These are phyloP conservation scores for Rhodotorula sp. DNA, from an alignment of 1,284 basidiomycete species.

Conservation along the genomic window DNA sequence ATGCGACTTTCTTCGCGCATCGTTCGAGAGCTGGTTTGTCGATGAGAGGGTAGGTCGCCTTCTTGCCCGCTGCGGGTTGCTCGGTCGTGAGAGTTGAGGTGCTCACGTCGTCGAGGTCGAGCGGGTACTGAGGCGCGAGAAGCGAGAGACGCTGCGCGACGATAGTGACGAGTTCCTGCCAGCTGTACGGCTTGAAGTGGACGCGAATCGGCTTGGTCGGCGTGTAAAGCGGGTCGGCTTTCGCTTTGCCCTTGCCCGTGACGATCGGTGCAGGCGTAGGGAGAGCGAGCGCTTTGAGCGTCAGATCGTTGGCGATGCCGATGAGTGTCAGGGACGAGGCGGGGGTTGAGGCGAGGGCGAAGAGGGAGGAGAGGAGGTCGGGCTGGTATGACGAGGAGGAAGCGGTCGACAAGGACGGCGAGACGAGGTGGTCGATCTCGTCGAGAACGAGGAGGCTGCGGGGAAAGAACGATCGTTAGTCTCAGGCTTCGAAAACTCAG, in stretches of 20 bases:
- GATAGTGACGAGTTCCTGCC: conserved; percentile 48
- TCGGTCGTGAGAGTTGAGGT: too few relatives aligned
- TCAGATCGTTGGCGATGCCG: conserved; percentile 47
- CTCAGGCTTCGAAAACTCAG: background rate
- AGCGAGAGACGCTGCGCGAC: conserved; percentile 46
- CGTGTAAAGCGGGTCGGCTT: conserved; percentile 45
- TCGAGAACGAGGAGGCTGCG: conserved; percentile 50
- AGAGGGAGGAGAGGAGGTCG: conserved; percentile 49
- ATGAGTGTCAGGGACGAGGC: conserved; percentile 43
- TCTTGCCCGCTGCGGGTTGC: background rate
- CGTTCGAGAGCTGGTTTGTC: conserved; percentile 49
- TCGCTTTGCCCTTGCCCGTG: conserved; percentile 48
- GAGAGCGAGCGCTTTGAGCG: conserved; percentile 42
- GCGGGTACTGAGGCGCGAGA: conserved; percentile 40
- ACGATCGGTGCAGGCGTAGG: conserved; percentile 33
- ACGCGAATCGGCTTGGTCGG: conserved; percentile 47
- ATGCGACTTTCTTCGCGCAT: conserved; percentile 50
- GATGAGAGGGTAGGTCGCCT: conserved; percentile 45
- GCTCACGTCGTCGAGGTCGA: conserved; percentile 22
- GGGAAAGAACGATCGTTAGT: conserved; percentile 14
- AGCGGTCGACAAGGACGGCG: conserved; percentile 6
- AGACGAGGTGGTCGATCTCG: conserved; percentile 51
- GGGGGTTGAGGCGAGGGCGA: conserved; percentile 43
- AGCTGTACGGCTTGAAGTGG: conserved; percentile 50
- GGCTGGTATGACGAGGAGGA: conserved; percentile 38